These are phyloP conservation scores for Claviceps humidiphila DNA, from an alignment of 2,329 filamentous ascomycete genomes.

Conservation along the genomic window DNA sequence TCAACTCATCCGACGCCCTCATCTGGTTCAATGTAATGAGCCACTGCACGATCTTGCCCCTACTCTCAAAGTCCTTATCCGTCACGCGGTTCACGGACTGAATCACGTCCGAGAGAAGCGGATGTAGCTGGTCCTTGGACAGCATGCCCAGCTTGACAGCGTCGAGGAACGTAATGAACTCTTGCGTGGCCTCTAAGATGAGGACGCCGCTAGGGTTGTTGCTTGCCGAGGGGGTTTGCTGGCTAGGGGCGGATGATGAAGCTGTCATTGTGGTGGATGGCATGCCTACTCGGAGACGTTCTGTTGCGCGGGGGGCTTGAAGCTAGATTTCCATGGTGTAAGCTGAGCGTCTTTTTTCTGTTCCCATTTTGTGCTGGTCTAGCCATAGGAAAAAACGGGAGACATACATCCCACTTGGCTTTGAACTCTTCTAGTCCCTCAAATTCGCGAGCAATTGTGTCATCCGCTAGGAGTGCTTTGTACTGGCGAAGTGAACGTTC, in stretches of 20 bases:
- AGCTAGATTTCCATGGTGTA: constrained; percentile 40
- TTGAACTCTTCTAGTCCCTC: constrained; percentile 85
- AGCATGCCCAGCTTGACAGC: constrained; percentile 84
- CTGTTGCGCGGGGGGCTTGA: constrained; percentile 86
- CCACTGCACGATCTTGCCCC: constrained; percentile 97
- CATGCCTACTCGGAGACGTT: constrained; percentile 82
- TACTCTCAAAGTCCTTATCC: constrained; percentile 84
- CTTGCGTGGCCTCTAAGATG: constrained; percentile 85
- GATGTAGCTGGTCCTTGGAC: constrained; percentile 93
- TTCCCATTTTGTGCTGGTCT: not conserved
- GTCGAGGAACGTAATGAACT: constrained; percentile 97
- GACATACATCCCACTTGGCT: constrained; percentile 70
- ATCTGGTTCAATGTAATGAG: constrained; percentile 95
- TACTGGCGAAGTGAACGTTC: constrained; percentile 90
- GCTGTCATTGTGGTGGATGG: constrained; percentile 65
- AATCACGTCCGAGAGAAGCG: constrained; percentile 86
- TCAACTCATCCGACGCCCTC: constrained; percentile 85
- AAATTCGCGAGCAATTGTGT: constrained; percentile 80
- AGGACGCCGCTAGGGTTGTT: constrained; percentile 47
- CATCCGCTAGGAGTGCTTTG: constrained; percentile 83
- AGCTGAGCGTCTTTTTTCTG: not conserved
- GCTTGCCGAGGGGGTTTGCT: constrained; percentile 27
- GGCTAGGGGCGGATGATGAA: constrained; percentile 31
- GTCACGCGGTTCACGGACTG: constrained; percentile 96
- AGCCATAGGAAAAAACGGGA: not conserved